Evolutionary conservation across 768 basidiomycete species (phyloP), one percentile per base, ranked within the genome.

Genomic region (Boletus tylopilopsis): DNA sequence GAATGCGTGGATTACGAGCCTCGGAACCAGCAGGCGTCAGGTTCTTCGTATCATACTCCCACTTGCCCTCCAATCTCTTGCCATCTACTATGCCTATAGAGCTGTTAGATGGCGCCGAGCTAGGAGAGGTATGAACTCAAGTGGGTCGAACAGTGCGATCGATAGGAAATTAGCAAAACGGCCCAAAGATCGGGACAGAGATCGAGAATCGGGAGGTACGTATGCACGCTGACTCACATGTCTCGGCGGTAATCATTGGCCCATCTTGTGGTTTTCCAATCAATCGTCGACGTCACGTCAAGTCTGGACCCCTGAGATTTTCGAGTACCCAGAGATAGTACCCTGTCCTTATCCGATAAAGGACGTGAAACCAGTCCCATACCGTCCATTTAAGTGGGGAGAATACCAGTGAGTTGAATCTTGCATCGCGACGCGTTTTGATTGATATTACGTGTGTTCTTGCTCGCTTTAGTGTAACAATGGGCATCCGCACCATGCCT

Each of bases 401-500:
- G 68, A 76, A 36, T 85, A 87, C 61, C 79, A 85, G 85, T 88
- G 43, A 57, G 83, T 72, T n/a, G 50, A 32, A 10, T 44, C 2
- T 6, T 21, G 8, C 25, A 10, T 16, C 19, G 4, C 12, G 16
- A 12, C 32, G 39, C 6, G 7, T 27, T 43, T 42, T 0, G 5
- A 21, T 32, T 25, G 40, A 23, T 18, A 11, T 25, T 27, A 10
- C 9, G 2, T 19, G 5, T 58, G n/a, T 49, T 59, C 16, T 55
- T 16, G 4, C 19, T 45, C 22, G 5, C 13, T 16, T 7, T 42
- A 87, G 84, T 53, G 76, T 86, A 19, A 87, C 84, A 25, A 87
- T 87, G 85, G 85, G 82, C 52, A 79, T 87, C 56, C 76, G 82
- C 22, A 73, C 65, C 41, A 87, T 90, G 85, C 72, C 72, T 8